Evolutionary conservation across 2,329 filamentous ascomycete genomes (phyloP).

Genomic region (Ascochyta pisi): DNA sequence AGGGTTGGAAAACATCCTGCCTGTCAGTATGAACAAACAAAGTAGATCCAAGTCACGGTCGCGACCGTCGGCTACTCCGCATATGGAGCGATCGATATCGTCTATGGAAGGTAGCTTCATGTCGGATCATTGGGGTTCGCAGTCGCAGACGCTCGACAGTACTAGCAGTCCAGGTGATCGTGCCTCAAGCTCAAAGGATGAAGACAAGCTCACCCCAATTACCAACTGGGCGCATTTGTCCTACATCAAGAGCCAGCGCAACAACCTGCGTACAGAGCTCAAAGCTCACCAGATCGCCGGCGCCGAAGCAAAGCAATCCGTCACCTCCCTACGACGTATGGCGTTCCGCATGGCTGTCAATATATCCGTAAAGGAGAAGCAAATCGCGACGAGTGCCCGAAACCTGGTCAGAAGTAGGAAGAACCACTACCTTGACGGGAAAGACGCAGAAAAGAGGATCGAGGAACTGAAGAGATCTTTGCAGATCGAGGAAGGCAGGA

Average conservation of each 20-base stretch:
- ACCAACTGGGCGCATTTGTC: conserved; percentile 48
- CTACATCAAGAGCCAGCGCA: conserved; percentile 46
- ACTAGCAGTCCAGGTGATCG: conserved; percentile 19
- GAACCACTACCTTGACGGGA: conserved; percentile 40
- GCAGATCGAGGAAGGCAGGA: conserved; percentile 45
- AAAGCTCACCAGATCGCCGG: conserved; percentile 43
- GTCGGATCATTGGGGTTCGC: conserved; percentile 35
- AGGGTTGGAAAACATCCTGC: conserved; percentile 40
- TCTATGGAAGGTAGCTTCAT: conserved; percentile 45
- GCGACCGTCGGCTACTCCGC: conserved; percentile 32
- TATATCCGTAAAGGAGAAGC: conserved; percentile 49
- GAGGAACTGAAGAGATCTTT: conserved; percentile 40
- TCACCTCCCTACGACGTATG: conserved; percentile 44
- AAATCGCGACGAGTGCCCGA: conserved; percentile 44
- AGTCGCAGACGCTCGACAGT: conserved; percentile 19
- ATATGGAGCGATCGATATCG: conserved; percentile 40
- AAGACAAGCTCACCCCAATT: conserved; percentile 36
- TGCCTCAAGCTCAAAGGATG: conserved; percentile 23
- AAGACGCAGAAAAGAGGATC: conserved; percentile 43
- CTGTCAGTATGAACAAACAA: conserved; percentile 33
- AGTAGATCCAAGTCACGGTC: conserved; percentile 28
- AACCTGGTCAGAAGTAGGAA: conserved; percentile 43
- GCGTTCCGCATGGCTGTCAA: conserved; percentile 50
- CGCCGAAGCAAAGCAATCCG: conserved; percentile 44
- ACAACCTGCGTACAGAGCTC: conserved; percentile 41